phyloP scores from a whole-genome alignment of 768 basidiomycete genomes.

The Leccinum sublutescens region DNA sequence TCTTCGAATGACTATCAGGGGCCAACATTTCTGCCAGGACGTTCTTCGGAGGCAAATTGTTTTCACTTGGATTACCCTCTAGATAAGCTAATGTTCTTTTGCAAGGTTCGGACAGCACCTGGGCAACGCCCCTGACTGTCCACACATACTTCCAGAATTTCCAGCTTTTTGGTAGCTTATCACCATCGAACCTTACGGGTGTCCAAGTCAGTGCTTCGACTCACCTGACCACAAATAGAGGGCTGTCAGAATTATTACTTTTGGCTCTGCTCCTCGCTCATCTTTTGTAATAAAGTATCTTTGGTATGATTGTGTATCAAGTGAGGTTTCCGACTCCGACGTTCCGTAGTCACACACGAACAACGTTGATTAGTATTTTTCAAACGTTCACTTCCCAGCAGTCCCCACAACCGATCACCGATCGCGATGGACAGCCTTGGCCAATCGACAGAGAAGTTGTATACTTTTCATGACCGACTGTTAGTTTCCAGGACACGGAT shows the following conservation, averaged over 20 bases:
- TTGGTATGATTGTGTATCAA: too few relatives aligned
- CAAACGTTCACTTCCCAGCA: not conserved
- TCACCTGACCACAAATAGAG: not conserved
- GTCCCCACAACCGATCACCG: not conserved
- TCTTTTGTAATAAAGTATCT: not conserved
- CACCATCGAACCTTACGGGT: slow-evolving; percentile 43
- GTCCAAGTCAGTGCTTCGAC: slow-evolving; percentile 15
- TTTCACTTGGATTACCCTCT: not conserved
- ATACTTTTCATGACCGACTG: not conserved
- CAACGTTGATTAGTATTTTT: not conserved
- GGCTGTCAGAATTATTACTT: not conserved
- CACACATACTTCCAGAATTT: slow-evolving; percentile 80
- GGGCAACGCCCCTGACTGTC: slow-evolving; percentile 67
- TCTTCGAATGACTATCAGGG: not conserved
- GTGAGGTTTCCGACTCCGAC: too few relatives aligned
- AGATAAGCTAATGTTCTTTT: slow-evolving; percentile 12
- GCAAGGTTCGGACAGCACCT: slow-evolving; percentile 59
- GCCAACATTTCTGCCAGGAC: slow-evolving; percentile 43
- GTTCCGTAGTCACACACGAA: too few relatives aligned
- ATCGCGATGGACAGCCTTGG: not conserved
- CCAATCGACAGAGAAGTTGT: not conserved
- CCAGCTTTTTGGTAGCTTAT: slow-evolving; percentile 55
- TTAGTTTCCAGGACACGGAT: not conserved
- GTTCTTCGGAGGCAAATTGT: slow-evolving; percentile 73
- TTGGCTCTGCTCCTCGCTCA: not conserved